Conservation (phyloP, 257 asterid genomes). For the Solanum lignicaule region DNA sequence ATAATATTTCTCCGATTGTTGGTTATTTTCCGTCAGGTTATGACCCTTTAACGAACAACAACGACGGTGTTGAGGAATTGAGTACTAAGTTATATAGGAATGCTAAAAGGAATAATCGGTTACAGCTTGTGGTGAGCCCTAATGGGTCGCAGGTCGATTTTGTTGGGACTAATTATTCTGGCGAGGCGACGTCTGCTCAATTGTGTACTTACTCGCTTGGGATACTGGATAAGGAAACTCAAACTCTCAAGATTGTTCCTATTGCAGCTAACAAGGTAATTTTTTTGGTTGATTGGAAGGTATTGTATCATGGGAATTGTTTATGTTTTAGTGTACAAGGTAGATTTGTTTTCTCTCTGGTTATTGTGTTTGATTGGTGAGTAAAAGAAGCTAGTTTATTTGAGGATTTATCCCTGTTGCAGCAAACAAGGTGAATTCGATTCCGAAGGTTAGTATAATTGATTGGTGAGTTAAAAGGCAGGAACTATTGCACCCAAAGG, state of each 20-base stretch:
- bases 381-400: background rate
- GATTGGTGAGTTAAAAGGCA: background rate
- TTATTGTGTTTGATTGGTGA: background rate
- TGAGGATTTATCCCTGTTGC: background rate
- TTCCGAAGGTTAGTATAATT: background rate
- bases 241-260: conserved; percentile 53
- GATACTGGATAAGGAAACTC: conserved; percentile 51
- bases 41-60: conserved; percentile 29
- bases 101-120: conserved; percentile 32
- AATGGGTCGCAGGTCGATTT: conserved; percentile 41
- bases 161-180: conserved; percentile 65
- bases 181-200: conserved; percentile 65
- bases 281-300: background rate
- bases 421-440: conserved; percentile 32
- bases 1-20: conserved; percentile 40
- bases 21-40: conserved; percentile 65
- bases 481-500: background rate
- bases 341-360: background rate
- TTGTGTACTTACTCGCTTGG: conserved; percentile 62
- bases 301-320: background rate
- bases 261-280: conserved; percentile 19
- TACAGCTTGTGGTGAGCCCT: conserved; percentile 51
- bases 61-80: background rate
- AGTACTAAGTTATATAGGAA: conserved; percentile 24
- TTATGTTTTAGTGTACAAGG: background rate